Evolutionary conservation across 805 yeast genomes (phyloP).

Genomic region (Hanseniaspora occidentalis): DNA sequence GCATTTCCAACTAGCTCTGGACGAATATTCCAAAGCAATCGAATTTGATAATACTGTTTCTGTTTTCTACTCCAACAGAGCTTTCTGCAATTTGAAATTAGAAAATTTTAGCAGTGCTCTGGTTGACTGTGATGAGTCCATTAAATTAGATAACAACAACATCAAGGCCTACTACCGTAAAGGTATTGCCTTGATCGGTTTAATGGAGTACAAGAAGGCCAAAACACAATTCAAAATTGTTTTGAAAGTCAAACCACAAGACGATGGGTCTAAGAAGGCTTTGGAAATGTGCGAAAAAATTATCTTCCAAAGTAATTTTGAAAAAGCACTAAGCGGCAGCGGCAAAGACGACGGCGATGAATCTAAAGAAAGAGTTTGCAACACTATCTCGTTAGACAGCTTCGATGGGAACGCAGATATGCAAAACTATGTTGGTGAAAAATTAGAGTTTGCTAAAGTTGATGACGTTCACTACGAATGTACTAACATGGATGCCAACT

Average conservation of each 20-base stretch:
- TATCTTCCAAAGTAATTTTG: slow-evolving; percentile 66
- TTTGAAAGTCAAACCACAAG: slow-evolving; percentile 51
- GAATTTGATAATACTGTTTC: slow-evolving; percentile 46
- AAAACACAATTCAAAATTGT: slow-evolving; percentile 55
- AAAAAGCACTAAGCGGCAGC: slow-evolving; percentile 70
- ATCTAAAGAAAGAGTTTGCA: slow-evolving; percentile 15
- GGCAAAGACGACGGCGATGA: slow-evolving; percentile 27
- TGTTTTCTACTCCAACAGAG: slow-evolving; percentile 70
- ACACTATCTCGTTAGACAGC: slow-evolving; percentile 15
- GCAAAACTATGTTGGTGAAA: slow-evolving; percentile 19
- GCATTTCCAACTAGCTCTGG: slow-evolving; percentile 51
- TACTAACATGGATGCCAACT: slow-evolving; percentile 31
- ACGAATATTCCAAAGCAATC: slow-evolving; percentile 63
- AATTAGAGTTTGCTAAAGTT: slow-evolving; percentile 11
- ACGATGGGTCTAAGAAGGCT: slow-evolving; percentile 51
- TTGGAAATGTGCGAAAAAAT: slow-evolving; percentile 50
- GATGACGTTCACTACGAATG: slow-evolving; percentile 10
- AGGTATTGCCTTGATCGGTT: slow-evolving; percentile 69
- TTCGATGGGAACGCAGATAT: slow-evolving; percentile 23
- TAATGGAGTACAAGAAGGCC: slow-evolving; percentile 65
- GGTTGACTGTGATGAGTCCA: slow-evolving; percentile 61
- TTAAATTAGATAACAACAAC: slow-evolving; percentile 52
- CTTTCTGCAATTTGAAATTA: slow-evolving; percentile 74
- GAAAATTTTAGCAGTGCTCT: slow-evolving; percentile 84
- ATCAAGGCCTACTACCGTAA: slow-evolving; percentile 78